Percentiles rank a stretch among this genome's conserved stretches.
Conservation (phyloP, 176 grass and related monocot species). For the Rhipidocladum racemiflorum region DNA sequence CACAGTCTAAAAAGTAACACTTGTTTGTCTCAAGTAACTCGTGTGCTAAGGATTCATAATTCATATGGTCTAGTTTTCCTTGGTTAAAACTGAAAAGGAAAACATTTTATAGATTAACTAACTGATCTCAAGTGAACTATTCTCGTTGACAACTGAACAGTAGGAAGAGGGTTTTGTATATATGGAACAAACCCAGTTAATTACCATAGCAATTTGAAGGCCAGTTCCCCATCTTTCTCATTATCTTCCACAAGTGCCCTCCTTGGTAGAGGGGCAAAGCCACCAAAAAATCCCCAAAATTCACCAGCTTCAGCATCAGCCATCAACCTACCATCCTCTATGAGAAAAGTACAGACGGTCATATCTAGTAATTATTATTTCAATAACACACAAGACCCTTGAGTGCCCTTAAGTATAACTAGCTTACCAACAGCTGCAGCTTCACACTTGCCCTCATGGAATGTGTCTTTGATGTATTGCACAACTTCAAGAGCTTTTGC, state of each 20-base stretch:
- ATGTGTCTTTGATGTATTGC: conserved; percentile 94
- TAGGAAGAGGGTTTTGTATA: background rate
- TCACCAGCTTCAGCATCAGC: conserved; percentile 95
- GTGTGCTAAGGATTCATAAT: conserved; percentile 55
- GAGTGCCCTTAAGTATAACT: conserved; percentile 4
- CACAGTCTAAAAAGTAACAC: conserved; percentile 81
- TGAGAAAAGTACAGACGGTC: conserved; percentile 25
- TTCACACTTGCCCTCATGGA: conserved; percentile 86
- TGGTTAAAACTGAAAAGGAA: conserved; percentile 54
- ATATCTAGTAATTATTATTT: background rate
- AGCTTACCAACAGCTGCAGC: conserved; percentile 82
- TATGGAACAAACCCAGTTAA: conserved; percentile 4
- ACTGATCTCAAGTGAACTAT: conserved; percentile 4
- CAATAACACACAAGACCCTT: background rate
- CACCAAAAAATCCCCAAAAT: conserved; percentile 97
- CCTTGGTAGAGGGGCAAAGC: conserved; percentile 89
- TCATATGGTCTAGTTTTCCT: conserved; percentile 52
- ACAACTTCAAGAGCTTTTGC: conserved; percentile 98
- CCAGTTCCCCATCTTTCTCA: conserved; percentile 30
- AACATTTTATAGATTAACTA: conserved; percentile 25
- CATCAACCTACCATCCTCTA: conserved; percentile 97
- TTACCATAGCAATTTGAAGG: conserved; percentile 76
- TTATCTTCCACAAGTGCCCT: conserved; percentile 49
- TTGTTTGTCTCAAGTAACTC: conserved; percentile 85
- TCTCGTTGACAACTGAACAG: conserved; percentile 3